Base-by-base conservation (phyloP, 2,329 filamentous ascomycete species). In the Chrysoporthe cubensis region DNA sequence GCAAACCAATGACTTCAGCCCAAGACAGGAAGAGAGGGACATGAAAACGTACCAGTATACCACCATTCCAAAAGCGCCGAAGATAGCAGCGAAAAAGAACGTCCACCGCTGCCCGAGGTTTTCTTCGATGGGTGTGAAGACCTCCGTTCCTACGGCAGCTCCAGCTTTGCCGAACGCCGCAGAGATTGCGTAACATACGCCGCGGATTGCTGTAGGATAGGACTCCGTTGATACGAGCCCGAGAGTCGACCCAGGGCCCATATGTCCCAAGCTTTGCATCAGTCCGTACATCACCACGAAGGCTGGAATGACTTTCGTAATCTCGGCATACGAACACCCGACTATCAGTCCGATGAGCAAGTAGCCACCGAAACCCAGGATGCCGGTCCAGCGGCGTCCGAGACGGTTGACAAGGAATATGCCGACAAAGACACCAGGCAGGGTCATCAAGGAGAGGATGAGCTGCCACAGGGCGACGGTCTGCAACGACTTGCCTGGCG, bases 221-320 rank as follows among this genome's bases (percentile, higher is more conserved):
- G 80, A 78, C 72, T 86, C 84, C 0, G 81, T 84, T 0, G 81
- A 84, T 6, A 85, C 72, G 3, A 86, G 75, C 0, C 83, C 83
- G 4, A 86, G 78, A 75, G 83, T 85, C 52, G 84, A 81, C 0
- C 84, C 84, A 0, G 84, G 84, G 0, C 84, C 84, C 64, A 85
- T 73, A 66, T 85, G 83, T 0, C 83, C 82, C 1, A 78, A 81
- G 34, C 79, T 80, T 69, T 83, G 82, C 78, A 86, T 82, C 4
- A 85, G 74, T 0, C 83, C 84, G 70, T 85, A 86, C 66, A 85
- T 80, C 18, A 85, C 77, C 13, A 86, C 79, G 71, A 86, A 86
- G 4, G 84, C 78, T 0, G 84, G 82, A 0, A 84, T 74, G 60
- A 84, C 82, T n/a, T 80, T 78, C 16, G 80, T 82, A 70, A 86